A percentile compares a stretch with the other conserved stretches of the same genome.
These are phyloP conservation scores for Botrytis hyacinthi DNA, from an alignment of 2,329 filamentous ascomycete species.

Conservation along the genomic window DNA sequence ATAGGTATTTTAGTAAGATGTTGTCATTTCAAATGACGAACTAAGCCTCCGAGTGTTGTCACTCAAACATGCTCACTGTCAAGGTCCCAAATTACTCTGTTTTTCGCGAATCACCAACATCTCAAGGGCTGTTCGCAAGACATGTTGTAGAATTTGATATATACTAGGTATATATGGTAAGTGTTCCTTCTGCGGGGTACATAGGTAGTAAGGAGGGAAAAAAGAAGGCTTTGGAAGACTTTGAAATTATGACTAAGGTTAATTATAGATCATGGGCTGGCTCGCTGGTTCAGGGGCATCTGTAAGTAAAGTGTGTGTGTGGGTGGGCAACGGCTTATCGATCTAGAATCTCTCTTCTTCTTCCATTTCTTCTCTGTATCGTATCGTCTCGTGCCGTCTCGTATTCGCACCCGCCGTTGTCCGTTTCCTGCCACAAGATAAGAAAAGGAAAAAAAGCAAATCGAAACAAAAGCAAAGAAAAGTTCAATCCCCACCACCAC, in stretches of 20 bases:
- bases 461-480: not conserved
- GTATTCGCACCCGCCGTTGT: not conserved
- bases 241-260: not conserved
- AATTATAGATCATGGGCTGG: not conserved
- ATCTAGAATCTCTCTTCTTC: not conserved
- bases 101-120: not conserved
- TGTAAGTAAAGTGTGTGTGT: not conserved
- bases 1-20: not conserved
- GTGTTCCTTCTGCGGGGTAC: not conserved
- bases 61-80: not conserved
- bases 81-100: not conserved
- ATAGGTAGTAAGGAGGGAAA: not conserved
- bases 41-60: not conserved
- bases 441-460: not conserved
- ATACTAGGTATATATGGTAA: not conserved
- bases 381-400: not conserved
- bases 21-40: not conserved
- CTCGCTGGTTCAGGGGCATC: conserved; percentile 1
- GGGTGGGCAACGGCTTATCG: not conserved
- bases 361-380: not conserved
- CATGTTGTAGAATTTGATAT: not conserved
- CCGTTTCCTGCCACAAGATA: not conserved
- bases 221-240: not conserved
- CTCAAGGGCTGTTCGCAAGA: not conserved
- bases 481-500: not conserved